Evolutionary conservation across 352 stramenopile genomes (phyloP).

Genomic region (Pythium sp.): DNA sequence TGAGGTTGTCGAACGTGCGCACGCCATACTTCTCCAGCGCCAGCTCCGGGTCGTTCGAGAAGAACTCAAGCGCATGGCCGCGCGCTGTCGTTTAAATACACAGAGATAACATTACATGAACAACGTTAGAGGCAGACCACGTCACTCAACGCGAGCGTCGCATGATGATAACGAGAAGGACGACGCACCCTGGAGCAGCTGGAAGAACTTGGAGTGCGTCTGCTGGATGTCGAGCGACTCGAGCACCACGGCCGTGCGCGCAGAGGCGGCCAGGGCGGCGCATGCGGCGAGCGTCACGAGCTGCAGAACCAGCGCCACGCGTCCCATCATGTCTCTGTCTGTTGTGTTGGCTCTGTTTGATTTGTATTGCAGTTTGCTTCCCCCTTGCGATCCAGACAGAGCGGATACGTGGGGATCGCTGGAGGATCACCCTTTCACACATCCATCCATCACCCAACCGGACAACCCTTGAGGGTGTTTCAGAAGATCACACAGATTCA

Average conservation of each 20-base stretch:
- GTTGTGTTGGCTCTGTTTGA: neutral
- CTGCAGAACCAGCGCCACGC: conserved; percentile 13
- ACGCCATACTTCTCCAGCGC: conserved; percentile 83
- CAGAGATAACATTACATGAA: neutral
- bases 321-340: conserved; percentile 10
- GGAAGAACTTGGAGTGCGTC: conserved; percentile 77
- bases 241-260: conserved; percentile 68
- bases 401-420: conserved; percentile 13
- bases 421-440: neutral
- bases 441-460: neutral
- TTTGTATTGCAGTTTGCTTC: neutral
- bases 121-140: neutral
- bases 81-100: conserved; percentile 29
- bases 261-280: conserved; percentile 20
- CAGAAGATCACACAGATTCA: too few species aligned
- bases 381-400: conserved; percentile 13
- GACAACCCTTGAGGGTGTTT: too few species aligned
- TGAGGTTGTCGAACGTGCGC: conserved; percentile 86
- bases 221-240: conserved; percentile 54
- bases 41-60: conserved; percentile 50
- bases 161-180: neutral
- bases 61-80: conserved; percentile 67
- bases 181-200: conserved; percentile 46
- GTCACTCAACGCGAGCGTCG: neutral
- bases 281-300: conserved; percentile 9